phyloP scores from a whole-genome alignment of 495 filamentous ascomycete genomes.

The Podospora tetraspora region DNA sequence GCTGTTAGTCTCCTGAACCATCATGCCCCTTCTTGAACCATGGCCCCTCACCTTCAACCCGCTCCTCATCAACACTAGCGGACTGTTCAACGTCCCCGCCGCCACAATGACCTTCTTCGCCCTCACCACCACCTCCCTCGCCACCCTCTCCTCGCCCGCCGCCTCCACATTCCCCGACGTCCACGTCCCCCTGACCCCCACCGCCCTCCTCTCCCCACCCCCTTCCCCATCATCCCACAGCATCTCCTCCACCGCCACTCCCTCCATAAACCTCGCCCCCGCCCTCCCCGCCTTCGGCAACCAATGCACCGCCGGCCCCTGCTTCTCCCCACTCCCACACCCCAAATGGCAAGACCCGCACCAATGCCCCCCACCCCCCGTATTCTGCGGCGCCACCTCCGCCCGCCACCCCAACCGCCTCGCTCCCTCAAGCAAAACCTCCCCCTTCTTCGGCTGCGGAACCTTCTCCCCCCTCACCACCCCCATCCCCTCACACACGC shows the following conservation, averaged over 20 bases:
- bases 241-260: constrained; percentile 62
- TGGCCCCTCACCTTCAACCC: constrained; percentile 47
- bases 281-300: constrained; percentile 69
- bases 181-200: constrained; percentile 69
- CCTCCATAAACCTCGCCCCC: constrained; percentile 76
- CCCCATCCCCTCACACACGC: constrained; percentile 60
- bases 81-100: constrained; percentile 66
- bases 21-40: not conserved
- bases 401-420: constrained; percentile 68
- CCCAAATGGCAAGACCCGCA: constrained; percentile 78
- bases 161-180: constrained; percentile 60
- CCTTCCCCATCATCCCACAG: constrained; percentile 50
- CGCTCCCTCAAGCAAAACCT: constrained; percentile 66
- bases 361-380: constrained; percentile 61
- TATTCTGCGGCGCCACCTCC: constrained; percentile 73
- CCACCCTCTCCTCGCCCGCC: constrained; percentile 43
- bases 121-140: constrained; percentile 60
- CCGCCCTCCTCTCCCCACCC: constrained; percentile 51
- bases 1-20: not conserved
- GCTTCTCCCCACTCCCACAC: constrained; percentile 66
- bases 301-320: constrained; percentile 71
- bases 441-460: constrained; percentile 65
- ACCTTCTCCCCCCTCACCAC: constrained; percentile 51
- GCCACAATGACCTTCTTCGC: constrained; percentile 81
- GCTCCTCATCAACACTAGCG: constrained; percentile 68